Evolutionary conservation across 352 stramenopile species (phyloP), one percentile per base, ranked within the genome.

Genomic region (Phytophthora pistaciae): DNA sequence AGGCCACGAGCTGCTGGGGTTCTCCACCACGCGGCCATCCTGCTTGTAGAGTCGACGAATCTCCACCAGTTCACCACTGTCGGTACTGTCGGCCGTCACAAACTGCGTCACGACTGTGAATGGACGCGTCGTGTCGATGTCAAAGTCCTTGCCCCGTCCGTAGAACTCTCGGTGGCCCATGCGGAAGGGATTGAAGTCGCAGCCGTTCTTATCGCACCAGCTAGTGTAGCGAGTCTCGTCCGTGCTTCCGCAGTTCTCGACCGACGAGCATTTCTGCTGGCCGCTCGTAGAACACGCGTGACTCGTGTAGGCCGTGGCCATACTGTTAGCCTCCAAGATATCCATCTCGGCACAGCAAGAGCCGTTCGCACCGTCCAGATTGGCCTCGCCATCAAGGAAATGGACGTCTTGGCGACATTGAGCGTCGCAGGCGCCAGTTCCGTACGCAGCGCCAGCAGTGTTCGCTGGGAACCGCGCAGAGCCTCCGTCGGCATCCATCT

Each of bases 101-200:
- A 90, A 91, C 74, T 88, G 81, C 56, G 81, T 89, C n/a, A 91
- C 56, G 63, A 91, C 68, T 4, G 80, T 86, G 56, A 91, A 80
- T 6, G 69, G 70, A 44, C 75, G 72, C 40, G 72, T 88, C 52
- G 83, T 74, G 62, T 91, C 81, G 25, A 91, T 60, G 14, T 31
- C 9, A 55, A 85, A 88, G 6, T 53, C 29, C 18, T 65, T 8
- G 13, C 83, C 83, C 0, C 58, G 73, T 0, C 83, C 83, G 69
- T 84, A 91, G 66, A 89, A 89, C 14, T 50, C 69, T 60, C 68
- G 64, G 66, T 81, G 72, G 70, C 74, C 79, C 70, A 88, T 78
- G 69, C 83, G 72, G 70, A 76, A 88, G 8, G 83, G 74, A 54
- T 87, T 87, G 56, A 76, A 83, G 58, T 88, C 78, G 40, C 83